Evolutionary conservation across 2,329 filamentous ascomycete genomes (phyloP).

Genomic region (Nothophaeocryptopus gaeumannii): DNA sequence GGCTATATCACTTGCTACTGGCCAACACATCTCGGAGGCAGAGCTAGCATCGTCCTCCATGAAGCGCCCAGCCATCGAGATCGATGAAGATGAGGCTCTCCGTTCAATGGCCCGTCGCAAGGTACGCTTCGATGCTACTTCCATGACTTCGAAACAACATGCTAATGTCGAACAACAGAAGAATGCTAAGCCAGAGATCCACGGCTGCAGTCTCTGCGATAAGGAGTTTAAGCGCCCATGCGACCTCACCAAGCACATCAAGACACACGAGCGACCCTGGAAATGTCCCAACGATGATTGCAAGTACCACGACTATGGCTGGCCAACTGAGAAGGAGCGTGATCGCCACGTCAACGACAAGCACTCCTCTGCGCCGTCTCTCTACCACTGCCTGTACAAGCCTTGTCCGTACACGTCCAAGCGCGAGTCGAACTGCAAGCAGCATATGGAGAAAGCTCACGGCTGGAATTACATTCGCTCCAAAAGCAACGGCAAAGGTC

Average conservation of each 20-base stretch:
- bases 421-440: slow-evolving; percentile 94
- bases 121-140: slow-evolving; percentile 24
- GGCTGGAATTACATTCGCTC: slow-evolving; percentile 87
- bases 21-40: slow-evolving; percentile 51
- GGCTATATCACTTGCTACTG: slow-evolving; percentile 66
- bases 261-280: slow-evolving; percentile 94
- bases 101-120: slow-evolving; percentile 94
- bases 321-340: slow-evolving; percentile 97
- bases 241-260: slow-evolving; percentile 96
- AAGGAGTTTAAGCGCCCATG: slow-evolving; percentile 97
- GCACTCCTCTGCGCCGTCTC: slow-evolving; percentile 74
- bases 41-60: slow-evolving; percentile 54
- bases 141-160: too few species aligned
- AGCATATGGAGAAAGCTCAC: slow-evolving; percentile 98
- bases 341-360: slow-evolving; percentile 96
- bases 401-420: slow-evolving; percentile 93
- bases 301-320: slow-evolving; percentile 87
- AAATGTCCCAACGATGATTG: slow-evolving; percentile 81
- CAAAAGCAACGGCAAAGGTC: slow-evolving; percentile 81
- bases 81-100: slow-evolving; percentile 76
- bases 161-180: slow-evolving; percentile 46
- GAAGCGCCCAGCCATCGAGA: slow-evolving; percentile 57
- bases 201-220: slow-evolving; percentile 68
- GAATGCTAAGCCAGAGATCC: slow-evolving; percentile 59
- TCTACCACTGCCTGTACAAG: slow-evolving; percentile 79